These are phyloP conservation scores for Penicillium maclennaniae DNA, from an alignment of 495 filamentous ascomycete species.

Conservation along the genomic window DNA sequence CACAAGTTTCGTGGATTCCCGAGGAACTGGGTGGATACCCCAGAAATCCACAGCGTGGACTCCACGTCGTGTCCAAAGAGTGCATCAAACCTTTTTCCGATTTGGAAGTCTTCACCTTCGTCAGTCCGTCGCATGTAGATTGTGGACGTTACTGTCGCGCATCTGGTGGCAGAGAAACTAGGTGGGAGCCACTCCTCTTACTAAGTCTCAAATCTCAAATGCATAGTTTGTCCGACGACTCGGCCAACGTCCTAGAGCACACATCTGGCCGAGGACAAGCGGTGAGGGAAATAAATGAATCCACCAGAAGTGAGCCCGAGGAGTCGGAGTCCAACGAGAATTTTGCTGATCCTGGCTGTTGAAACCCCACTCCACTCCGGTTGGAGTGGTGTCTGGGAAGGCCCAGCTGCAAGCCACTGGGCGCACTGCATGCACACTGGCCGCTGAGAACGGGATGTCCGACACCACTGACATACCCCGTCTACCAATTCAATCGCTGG, in stretches of 20 bases:
- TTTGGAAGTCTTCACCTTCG: not conserved
- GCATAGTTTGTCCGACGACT: not conserved
- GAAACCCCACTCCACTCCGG: conserved; percentile 22
- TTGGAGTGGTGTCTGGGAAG: not conserved
- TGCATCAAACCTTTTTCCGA: conserved; percentile 15
- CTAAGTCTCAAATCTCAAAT: not conserved
- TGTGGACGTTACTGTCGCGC: not conserved
- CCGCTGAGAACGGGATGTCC: conserved; percentile 3
- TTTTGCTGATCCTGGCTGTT: conserved; percentile 22
- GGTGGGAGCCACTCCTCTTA: conserved; percentile 5
- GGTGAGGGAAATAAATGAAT: conserved; percentile 18
- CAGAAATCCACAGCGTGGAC: conserved; percentile 5
- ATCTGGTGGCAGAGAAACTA: conserved; percentile 1
- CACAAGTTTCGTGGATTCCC: conserved; percentile 9
- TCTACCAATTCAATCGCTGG: conserved; percentile 12
- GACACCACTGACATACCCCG: conserved; percentile 7
- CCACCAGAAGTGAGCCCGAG: conserved; percentile 22
- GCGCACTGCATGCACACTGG: conserved; percentile 19
- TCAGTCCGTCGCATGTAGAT: not conserved
- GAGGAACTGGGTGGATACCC: conserved; percentile 9
- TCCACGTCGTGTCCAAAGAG: not conserved
- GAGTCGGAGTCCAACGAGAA: conserved; percentile 25
- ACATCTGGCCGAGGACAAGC: conserved; percentile 20
- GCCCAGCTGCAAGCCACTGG: conserved; percentile 20
- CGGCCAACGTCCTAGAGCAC: not conserved